phyloP scores from a whole-genome alignment of 2,329 filamentous ascomycete species.

The Phaeosphaeriaceae sp. region DNA sequence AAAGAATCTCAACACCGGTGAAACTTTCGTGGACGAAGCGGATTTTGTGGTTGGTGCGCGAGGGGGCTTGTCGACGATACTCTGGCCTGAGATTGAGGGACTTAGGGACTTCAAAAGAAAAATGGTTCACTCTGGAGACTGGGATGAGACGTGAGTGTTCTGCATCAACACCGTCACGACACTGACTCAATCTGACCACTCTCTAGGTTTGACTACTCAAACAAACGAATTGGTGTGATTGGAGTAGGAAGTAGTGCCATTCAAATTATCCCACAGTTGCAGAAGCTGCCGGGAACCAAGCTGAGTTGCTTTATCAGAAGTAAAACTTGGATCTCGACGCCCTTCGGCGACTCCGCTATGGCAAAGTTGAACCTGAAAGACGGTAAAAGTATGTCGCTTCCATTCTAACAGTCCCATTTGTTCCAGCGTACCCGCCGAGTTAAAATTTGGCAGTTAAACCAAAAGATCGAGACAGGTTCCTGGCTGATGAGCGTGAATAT shows the following conservation, averaged over 20 bases:
- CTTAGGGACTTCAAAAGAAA: conserved; percentile 55
- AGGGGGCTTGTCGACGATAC: conserved; percentile 23
- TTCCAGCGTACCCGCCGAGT: too few species aligned
- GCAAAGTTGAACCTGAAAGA: not conserved
- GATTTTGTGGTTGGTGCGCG: conserved; percentile 42
- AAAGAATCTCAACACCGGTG: not conserved
- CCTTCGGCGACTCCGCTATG: not conserved
- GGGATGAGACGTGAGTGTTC: conserved; percentile 47
- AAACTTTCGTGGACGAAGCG: conserved; percentile 2
- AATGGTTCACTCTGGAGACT: conserved; percentile 60
- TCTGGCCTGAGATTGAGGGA: conserved; percentile 55
- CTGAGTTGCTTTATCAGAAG: not conserved
- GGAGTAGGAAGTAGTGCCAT: conserved; percentile 10
- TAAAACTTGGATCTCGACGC: conserved; percentile 3
- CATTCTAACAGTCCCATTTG: too few species aligned
- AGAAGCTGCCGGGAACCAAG: not conserved
- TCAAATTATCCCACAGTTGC: conserved; percentile 11
- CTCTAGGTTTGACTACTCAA: conserved; percentile 9
- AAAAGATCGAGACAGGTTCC: too few species aligned
- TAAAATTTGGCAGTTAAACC: too few species aligned
- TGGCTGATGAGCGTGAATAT: not conserved
- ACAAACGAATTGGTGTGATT: conserved; percentile 11
- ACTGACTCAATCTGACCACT: too few species aligned
- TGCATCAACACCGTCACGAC: too few species aligned
- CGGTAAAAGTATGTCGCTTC: too few species aligned